Base-by-base conservation (phyloP, 495 filamentous ascomycete genomes). In the Parmelia sp. region DNA sequence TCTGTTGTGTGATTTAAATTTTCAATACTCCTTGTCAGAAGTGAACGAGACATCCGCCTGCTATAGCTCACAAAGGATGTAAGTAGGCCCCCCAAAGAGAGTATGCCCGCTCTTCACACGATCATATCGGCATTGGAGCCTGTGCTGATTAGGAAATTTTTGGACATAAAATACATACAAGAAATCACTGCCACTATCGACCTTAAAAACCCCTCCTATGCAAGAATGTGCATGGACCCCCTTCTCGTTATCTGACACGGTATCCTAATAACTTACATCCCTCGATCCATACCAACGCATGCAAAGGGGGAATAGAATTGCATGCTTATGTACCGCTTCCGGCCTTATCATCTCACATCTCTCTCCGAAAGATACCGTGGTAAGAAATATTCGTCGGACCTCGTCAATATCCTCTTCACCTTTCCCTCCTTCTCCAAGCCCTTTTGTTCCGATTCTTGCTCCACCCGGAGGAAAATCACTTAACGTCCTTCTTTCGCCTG, bases 401-500 rank as follows among this genome's bases (percentile, higher is more conserved):
- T 51, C 25, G 4, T 51, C 21, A 29, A 6, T 4, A 14, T 0
- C n/a, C 12, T n/a, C 10, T 10, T 8, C n/a, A 0, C 10, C 12
- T 4, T 12, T 21, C n/a, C 15, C 3, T 19, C 6, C 2, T n/a
- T n/a, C 6, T 17, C 40, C 40, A 14, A 44, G 3, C 23, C 11
- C 23, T 0, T 27, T 29, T 51, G n/a, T 9, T 29, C n/a, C n/a
- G n/a, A n/a, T 51, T 27, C 49, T 27, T 19, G 49, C 17, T 23
- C 21, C 23, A 17, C 17, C 1, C 5, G 15, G 5, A 23, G 44
- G 9, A 47, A 12, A 25, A 25, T 47, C 39, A 63, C 29, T 56
- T 39, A 3, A 47, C 11, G 5, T 63, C 61, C 39, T 57, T 63
- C 60, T 70, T 62, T 49, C 39, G 25, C 56, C 62, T 37, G 25